phyloP scores from a whole-genome alignment of 2,329 filamentous ascomycete species.

The Botrytis galanthina region DNA sequence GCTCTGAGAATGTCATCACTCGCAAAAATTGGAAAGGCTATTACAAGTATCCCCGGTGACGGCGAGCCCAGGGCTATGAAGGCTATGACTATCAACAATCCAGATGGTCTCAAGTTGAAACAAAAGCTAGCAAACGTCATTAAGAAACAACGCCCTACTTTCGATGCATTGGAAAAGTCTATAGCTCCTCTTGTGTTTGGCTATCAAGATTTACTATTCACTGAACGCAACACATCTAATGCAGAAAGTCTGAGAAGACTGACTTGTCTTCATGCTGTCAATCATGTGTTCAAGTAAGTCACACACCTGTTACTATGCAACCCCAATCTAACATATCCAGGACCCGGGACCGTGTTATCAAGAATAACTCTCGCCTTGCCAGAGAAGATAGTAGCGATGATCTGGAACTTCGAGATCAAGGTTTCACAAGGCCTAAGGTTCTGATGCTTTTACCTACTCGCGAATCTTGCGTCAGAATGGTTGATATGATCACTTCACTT shows the following conservation, averaged over 20 bases:
- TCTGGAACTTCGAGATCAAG: slow-evolving; percentile 82
- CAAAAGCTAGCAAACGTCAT: slow-evolving; percentile 61
- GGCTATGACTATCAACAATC: slow-evolving; percentile 34
- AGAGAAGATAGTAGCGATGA: slow-evolving; percentile 63
- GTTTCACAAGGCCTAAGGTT: slow-evolving; percentile 91
- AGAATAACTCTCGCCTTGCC: slow-evolving; percentile 80
- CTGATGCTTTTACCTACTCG: slow-evolving; percentile 87
- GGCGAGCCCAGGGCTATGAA: slow-evolving; percentile 36
- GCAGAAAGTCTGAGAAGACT: slow-evolving; percentile 67
- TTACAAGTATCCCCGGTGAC: slow-evolving; percentile 48
- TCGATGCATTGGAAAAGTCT: slow-evolving; percentile 61
- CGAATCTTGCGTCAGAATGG: slow-evolving; percentile 75
- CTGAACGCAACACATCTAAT: slow-evolving; percentile 67
- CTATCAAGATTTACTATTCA: slow-evolving; percentile 79
- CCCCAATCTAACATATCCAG: slow-evolving; percentile 40
- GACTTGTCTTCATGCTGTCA: slow-evolving; percentile 78
- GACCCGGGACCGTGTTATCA: slow-evolving; percentile 86
- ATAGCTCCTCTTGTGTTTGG: slow-evolving; percentile 73
- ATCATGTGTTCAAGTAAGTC: slow-evolving; percentile 81
- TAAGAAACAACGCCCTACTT: slow-evolving; percentile 51
- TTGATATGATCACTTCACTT: slow-evolving; percentile 73
- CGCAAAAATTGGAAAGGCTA: slow-evolving; percentile 48
- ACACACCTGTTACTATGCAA: not conserved
- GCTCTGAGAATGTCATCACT: slow-evolving; percentile 44
- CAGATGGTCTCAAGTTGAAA: slow-evolving; percentile 62